A percentile compares a stretch with the other conserved stretches of the same genome.
phyloP scores from a whole-genome alignment of 2,329 filamentous ascomycete genomes.

The Bipolaris bicolor region DNA sequence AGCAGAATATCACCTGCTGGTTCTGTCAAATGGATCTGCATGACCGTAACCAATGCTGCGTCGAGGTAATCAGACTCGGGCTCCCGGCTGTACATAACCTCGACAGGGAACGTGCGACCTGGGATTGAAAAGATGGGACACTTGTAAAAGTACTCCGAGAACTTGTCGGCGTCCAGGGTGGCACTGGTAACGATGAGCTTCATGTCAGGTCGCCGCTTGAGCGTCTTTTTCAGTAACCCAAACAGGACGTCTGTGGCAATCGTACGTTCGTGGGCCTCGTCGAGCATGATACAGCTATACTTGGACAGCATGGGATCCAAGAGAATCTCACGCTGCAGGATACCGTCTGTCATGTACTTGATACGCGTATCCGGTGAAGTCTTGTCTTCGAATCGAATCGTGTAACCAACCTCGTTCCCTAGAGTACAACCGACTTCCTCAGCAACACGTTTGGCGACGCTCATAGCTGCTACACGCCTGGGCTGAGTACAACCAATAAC shows the following conservation, averaged over 20 bases:
- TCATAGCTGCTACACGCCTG: conserved; percentile 97
- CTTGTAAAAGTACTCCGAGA: conserved; percentile 93
- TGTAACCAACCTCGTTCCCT: conserved; percentile 96
- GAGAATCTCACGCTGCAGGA: conserved; percentile 95
- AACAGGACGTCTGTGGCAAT: conserved; percentile 97
- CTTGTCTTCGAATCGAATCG: conserved; percentile 97
- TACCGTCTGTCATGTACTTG: conserved; percentile 99
- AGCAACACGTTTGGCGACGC: conserved; percentile 95
- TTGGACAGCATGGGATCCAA: conserved; percentile 89
- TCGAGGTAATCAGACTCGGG: conserved; percentile 96
- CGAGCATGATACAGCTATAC: conserved; percentile 97
- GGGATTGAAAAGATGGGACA: conserved; percentile 97
- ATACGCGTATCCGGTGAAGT: conserved; percentile 87
- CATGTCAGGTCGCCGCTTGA: conserved; percentile 79
- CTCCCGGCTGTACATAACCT: conserved; percentile 92
- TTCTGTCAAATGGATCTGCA: conserved; percentile 97
- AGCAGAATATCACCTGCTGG: conserved; percentile 92
- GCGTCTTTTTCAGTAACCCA: conserved; percentile 91
- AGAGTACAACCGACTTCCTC: conserved; percentile 94
- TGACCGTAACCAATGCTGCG: conserved; percentile 90
- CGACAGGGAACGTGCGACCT: conserved; percentile 91
- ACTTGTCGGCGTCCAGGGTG: conserved; percentile 96
- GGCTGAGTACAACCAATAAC: conserved; percentile 97
- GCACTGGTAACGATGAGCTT: conserved; percentile 99
- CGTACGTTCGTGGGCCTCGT: conserved; percentile 97